Evolutionary conservation across 495 filamentous ascomycete species (phyloP).

Genomic region (Hypoxylon perforatum): DNA sequence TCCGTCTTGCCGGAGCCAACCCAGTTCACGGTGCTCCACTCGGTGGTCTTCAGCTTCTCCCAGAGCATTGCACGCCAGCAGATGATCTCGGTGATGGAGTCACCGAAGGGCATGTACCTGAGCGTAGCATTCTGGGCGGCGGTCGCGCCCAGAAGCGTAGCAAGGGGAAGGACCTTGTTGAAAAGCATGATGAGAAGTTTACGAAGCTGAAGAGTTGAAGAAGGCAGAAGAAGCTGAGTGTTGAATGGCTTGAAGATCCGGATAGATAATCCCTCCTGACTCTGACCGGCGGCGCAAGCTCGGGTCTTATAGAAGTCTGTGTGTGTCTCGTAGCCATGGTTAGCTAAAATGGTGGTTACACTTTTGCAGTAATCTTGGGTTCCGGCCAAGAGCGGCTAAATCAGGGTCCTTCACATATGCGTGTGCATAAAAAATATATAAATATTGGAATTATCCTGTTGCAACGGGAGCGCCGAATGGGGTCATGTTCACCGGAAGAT

Average conservation of each 20-base stretch:
- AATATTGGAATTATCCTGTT: constrained; percentile 1
- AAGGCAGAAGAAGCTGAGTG: background rate
- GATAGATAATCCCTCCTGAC: background rate
- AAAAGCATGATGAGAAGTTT: constrained; percentile 38
- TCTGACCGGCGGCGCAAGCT: background rate
- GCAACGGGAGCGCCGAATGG: constrained; percentile 7
- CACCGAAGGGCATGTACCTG: constrained; percentile 62
- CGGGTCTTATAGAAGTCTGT: constrained; percentile 23
- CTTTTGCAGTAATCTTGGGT: background rate
- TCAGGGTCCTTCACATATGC: background rate
- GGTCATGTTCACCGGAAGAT: constrained; percentile 19
- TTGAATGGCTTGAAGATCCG: background rate
- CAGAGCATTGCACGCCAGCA: constrained; percentile 62
- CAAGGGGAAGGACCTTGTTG: constrained; percentile 34
- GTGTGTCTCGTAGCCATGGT: background rate
- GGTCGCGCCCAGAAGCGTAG: constrained; percentile 37
- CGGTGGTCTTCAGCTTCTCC: constrained; percentile 56
- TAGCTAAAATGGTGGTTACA: background rate
- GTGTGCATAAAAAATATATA: constrained; percentile 13
- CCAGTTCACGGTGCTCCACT: constrained; percentile 56
- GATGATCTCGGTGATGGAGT: constrained; percentile 63
- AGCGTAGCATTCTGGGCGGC: constrained; percentile 47
- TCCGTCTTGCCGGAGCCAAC: constrained; percentile 56
- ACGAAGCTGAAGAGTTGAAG: background rate
- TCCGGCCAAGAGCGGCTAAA: constrained; percentile 34